Evolutionary conservation across 2,329 filamentous ascomycete species (phyloP).

Genomic region (Fusarium sp.): DNA sequence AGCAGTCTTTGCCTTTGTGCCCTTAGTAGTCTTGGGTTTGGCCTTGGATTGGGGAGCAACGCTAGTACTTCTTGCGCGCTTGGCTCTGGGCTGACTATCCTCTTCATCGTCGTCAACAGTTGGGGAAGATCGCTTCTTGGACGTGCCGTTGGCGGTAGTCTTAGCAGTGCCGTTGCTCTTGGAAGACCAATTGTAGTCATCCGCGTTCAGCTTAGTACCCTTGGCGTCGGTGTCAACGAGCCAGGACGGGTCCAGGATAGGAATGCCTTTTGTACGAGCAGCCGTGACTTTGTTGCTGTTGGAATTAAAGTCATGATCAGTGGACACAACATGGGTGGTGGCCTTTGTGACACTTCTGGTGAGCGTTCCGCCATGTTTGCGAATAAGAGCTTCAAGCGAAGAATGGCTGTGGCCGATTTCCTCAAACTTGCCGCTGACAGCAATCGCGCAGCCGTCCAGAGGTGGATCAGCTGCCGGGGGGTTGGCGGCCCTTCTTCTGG

Average conservation of each 20-base stretch:
- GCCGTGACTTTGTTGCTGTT: slow-evolving; percentile 64
- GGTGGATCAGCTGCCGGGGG: slow-evolving; percentile 48
- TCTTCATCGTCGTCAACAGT: slow-evolving; percentile 42
- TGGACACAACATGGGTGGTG: slow-evolving; percentile 70
- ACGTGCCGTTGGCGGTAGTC: slow-evolving; percentile 32
- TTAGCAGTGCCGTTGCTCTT: slow-evolving; percentile 43
- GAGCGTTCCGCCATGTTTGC: slow-evolving; percentile 62
- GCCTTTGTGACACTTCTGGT: slow-evolving; percentile 61
- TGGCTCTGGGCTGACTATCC: slow-evolving; percentile 47
- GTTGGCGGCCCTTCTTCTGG: slow-evolving; percentile 41
- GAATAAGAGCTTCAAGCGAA: slow-evolving; percentile 60
- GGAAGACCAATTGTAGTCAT: slow-evolving; percentile 48
- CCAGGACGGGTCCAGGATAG: slow-evolving; percentile 72
- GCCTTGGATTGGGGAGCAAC: slow-evolving; percentile 10
- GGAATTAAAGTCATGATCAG: slow-evolving; percentile 63
- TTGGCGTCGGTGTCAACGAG: slow-evolving; percentile 64
- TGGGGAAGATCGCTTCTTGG: slow-evolving; percentile 48
- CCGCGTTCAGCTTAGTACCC: slow-evolving; percentile 42
- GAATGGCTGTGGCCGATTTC: slow-evolving; percentile 64
- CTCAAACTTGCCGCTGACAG: slow-evolving; percentile 71
- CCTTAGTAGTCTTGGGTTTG: slow-evolving; percentile 2
- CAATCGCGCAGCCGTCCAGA: slow-evolving; percentile 64
- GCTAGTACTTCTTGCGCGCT: slow-evolving; percentile 41
- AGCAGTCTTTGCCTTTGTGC: background rate
- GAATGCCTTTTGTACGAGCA: slow-evolving; percentile 60